Evolutionary conservation across 2,329 filamentous ascomycete genomes (phyloP), one percentile per base, ranked within the genome.

Genomic region (Fusarium phyllophilum): DNA sequence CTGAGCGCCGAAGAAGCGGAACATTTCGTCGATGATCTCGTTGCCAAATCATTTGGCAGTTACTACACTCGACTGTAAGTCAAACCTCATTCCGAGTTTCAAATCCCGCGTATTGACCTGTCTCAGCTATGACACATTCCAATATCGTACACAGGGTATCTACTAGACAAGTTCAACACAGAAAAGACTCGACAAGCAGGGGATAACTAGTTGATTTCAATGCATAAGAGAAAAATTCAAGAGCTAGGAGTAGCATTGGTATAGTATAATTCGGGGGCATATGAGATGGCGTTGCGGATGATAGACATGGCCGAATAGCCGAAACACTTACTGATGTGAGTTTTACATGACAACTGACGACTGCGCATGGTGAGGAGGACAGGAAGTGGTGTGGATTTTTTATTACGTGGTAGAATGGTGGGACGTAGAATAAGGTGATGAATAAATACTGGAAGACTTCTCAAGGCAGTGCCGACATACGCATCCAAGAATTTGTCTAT

Each of bases 111-210:
- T 42, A 56, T 72, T 76, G 39, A 77, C 70, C 4, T 22, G 39
- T 20, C 8, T n/a, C 46, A 94, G 92, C 83, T 94, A 95, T 79
- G 93, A 95, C 83, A 94, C 93, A 71, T 96, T 95, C 85, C 93
- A 96, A 85, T 96, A 96, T 84, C 90, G 94, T 79, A 95, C 94
- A 41, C 93, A 96, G 83, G 94, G 93, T 76, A 96, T 96, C 83
- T 96, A 96, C 83, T 96, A 89, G 74, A 60, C 55, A 51, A 62
- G n/a, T 31, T 51, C 58, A 31, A 45, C 51, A 59, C 39, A 39
- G 69, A 39, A 42, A 52, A 58, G 42, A 61, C 52, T 38, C 49
- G 39, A 44, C 15, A 69, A 57, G 48, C 26, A 70, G 66, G 58
- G 22, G 55, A 31, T 48, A 42, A 15, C n/a, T 42, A 49, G 60